Conservation (phyloP, 352 stramenopile genomes). For the Peronospora belbahrii region DNA sequence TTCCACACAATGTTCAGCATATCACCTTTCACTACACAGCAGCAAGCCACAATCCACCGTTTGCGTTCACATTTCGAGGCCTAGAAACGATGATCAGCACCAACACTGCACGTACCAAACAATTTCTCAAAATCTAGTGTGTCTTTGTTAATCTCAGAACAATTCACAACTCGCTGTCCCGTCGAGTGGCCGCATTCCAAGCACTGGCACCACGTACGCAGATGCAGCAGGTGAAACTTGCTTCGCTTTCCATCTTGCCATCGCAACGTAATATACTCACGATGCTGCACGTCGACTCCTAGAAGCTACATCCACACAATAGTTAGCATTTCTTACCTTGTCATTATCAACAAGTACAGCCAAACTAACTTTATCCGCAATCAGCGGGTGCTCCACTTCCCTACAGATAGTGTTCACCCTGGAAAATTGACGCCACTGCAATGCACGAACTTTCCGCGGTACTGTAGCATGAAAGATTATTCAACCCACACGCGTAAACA, state of each 20-base stretch:
- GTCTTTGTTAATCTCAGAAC: conserved; percentile 43
- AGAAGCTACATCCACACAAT: conserved; percentile 29
- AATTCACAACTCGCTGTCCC: conserved; percentile 76
- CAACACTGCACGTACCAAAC: conserved; percentile 34
- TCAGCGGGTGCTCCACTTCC: conserved; percentile 12
- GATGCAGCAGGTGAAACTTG: conserved; percentile 66
- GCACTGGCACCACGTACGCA: conserved; percentile 74
- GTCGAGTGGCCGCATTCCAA: conserved; percentile 62
- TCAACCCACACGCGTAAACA: conserved; percentile 5
- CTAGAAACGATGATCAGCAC: not conserved
- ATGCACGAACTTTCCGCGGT: not conserved
- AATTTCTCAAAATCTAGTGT: conserved; percentile 65
- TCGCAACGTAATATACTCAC: conserved; percentile 67
- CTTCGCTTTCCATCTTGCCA: conserved; percentile 67
- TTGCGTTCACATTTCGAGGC: not conserved
- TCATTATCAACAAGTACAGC: not conserved
- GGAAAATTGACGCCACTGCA: conserved; percentile 14
- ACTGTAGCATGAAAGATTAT: conserved; percentile 3
- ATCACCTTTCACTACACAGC: conserved; percentile 51
- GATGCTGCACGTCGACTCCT: conserved; percentile 59
- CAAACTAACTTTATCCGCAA: conserved; percentile 19
- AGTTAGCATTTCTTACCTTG: conserved; percentile 1
- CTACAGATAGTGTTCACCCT: conserved; percentile 5
- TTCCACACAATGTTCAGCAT: conserved; percentile 67
- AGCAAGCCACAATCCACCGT: not conserved